Conservation (phyloP, 306 rosid species). For the Glycyrrhiza uralensis region DNA sequence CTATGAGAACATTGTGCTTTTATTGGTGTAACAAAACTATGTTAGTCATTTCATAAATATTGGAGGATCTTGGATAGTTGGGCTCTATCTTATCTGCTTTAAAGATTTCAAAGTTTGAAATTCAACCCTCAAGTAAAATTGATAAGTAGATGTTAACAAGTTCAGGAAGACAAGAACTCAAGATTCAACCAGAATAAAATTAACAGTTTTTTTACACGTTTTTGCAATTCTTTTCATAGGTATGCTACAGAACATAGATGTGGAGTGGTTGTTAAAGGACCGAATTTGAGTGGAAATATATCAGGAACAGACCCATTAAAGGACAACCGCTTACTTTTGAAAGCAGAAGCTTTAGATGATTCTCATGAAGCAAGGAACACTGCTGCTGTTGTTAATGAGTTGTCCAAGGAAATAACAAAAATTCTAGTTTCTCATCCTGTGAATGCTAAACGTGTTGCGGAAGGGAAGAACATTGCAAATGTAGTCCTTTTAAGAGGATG, state of each 20-base stretch:
- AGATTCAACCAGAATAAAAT: conserved; percentile 11
- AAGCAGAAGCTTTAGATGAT: conserved; percentile 84
- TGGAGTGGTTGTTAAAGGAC: conserved; percentile 96
- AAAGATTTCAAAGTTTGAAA: conserved; percentile 2
- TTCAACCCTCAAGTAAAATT: conserved; percentile 1
- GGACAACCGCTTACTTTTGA: conserved; percentile 87
- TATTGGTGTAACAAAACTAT: neutral
- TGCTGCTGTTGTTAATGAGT: conserved; percentile 72
- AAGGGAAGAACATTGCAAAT: conserved; percentile 91
- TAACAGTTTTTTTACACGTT: neutral
- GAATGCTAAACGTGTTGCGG: conserved; percentile 71
- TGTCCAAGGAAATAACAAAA: conserved; percentile 86
- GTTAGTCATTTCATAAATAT: neutral
- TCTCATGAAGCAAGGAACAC: conserved; percentile 82
- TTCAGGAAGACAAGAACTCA: neutral
- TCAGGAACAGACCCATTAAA: conserved; percentile 94
- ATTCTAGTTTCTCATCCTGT: conserved; percentile 84
- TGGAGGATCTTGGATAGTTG: neutral
- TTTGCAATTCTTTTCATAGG: conserved; percentile 38
- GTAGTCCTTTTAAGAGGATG: conserved; percentile 92
- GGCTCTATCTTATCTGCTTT: conserved; percentile 10
- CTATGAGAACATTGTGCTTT: neutral
- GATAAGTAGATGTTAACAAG: neutral
- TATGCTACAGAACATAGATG: conserved; percentile 99
- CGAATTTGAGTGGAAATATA: conserved; percentile 86